phyloP scores from a whole-genome alignment of 768 basidiomycete genomes.

The Boletus reticuloceps region DNA sequence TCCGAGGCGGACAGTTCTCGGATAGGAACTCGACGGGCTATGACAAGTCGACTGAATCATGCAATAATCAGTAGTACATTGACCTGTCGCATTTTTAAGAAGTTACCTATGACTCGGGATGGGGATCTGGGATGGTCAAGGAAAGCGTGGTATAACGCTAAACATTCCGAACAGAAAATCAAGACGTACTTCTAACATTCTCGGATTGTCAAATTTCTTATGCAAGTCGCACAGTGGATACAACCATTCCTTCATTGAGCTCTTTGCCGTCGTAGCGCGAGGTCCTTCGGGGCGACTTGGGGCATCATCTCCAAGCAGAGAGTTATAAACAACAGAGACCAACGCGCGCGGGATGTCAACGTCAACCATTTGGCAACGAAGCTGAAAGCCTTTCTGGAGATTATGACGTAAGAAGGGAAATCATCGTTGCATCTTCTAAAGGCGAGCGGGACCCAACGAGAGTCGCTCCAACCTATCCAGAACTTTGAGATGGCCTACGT shows the following conservation, averaged over 20 bases:
- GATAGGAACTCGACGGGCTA: background rate
- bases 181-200: constrained; percentile 36
- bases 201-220: constrained; percentile 38
- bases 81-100: background rate
- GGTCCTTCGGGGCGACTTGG: constrained; percentile 9
- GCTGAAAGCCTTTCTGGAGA: constrained; percentile 45
- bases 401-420: too few relatives aligned
- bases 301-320: constrained; percentile 4
- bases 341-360: constrained; percentile 24
- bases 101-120: too few relatives aligned
- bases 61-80: background rate
- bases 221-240: constrained; percentile 53
- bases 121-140: too few relatives aligned
- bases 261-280: constrained; percentile 10
- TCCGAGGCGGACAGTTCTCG: constrained; percentile 7
- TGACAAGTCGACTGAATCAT: constrained; percentile 1
- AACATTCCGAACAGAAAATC: background rate
- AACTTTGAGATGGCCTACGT: too few relatives aligned
- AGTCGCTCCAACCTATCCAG: too few relatives aligned
- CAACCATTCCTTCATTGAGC: constrained; percentile 31
- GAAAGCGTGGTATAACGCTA: too few relatives aligned
- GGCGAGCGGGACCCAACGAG: too few relatives aligned
- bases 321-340: constrained; percentile 25
- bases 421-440: too few relatives aligned
- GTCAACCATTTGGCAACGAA: constrained; percentile 37